phyloP scores from a whole-genome alignment of 176 grass and related monocot species.

The Sorghum bicolor region DNA sequence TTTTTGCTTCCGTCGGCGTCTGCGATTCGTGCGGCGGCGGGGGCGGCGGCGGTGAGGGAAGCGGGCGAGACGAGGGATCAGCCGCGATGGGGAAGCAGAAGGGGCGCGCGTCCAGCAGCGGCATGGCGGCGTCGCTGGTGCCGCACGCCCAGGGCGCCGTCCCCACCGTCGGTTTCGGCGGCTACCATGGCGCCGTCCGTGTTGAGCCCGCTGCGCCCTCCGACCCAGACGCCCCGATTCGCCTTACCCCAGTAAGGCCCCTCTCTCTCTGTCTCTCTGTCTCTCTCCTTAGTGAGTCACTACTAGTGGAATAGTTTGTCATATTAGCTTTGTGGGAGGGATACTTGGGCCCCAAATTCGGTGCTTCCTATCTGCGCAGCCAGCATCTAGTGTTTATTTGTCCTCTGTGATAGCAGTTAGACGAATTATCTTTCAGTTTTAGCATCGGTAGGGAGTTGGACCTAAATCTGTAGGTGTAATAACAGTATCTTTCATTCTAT shows the following conservation, averaged over 20 bases:
- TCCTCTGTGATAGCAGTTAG: neutral
- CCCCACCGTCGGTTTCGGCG: constrained; percentile 71
- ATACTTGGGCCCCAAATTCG: neutral
- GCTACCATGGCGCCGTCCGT: constrained; percentile 77
- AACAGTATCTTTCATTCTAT: neutral
- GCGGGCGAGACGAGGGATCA: neutral
- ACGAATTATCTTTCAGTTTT: neutral
- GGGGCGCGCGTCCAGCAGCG: constrained; percentile 73
- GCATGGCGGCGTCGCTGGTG: constrained; percentile 69
- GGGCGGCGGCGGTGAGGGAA: neutral
- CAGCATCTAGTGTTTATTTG: neutral
- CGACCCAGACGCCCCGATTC: constrained; percentile 41
- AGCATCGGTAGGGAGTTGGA: neutral
- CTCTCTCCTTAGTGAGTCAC: neutral
- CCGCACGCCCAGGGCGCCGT: constrained; percentile 44
- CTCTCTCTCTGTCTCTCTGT: neutral
- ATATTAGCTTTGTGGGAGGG: neutral
- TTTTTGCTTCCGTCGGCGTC: neutral
- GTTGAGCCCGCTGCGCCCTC: constrained; percentile 50
- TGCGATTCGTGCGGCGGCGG: neutral
- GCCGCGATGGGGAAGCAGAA: constrained; percentile 73
- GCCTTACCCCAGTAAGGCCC: constrained; percentile 31
- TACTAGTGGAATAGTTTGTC: neutral
- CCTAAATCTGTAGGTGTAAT: neutral
- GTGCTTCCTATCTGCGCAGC: neutral